Base-by-base conservation (phyloP, 1,284 basidiomycete genomes). In the Marasmius sp. region DNA sequence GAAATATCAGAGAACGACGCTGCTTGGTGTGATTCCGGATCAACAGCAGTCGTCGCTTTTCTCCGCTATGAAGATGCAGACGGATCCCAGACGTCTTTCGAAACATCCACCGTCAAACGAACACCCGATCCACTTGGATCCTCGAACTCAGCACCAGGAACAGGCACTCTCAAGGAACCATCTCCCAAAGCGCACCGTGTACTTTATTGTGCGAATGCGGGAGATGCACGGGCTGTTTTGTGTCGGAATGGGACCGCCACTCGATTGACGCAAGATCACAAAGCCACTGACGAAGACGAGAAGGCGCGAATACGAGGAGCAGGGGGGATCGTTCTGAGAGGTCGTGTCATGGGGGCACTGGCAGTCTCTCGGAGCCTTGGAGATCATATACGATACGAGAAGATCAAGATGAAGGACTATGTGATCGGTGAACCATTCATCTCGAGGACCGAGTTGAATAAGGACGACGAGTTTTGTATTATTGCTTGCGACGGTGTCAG, bases 381-480 rank as follows among this genome's bases (percentile, higher is more conserved):
- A 36, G 93, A 95, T 70, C 88, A 90, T 3, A 87, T 90, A 20
- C 57, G 60, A 10, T 66, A 64, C 52, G 64, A 64, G 12, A 58
- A 57, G 20, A 57, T 64, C 33, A 59, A 59, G n/a, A 93, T 95
- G 92, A 95, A 95, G 74, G 93, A 95, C 69, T 94, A 92, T 70
- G 92, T 95, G n/a, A 92, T 95, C 49, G 93, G 93, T 1, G 84
- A 89, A 50, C 93, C 93, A 11, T 95, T 93, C 72, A 94, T 93
- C 16, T 94, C 93, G 34, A 91, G 93, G 73, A 94, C 92, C 6
- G 84, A 84, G 57, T 74, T 95, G 41, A 84, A 83, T 37, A 83
- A 87, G 8, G 85, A 88, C 11, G 93, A 95, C 72, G 88, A 92
- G 72, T 92, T 93, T 75, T 72, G 94, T 56, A 93, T 95, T 64